Base-by-base conservation (phyloP, 371 early-diverging fungal species). In the Mucor sp. region DNA sequence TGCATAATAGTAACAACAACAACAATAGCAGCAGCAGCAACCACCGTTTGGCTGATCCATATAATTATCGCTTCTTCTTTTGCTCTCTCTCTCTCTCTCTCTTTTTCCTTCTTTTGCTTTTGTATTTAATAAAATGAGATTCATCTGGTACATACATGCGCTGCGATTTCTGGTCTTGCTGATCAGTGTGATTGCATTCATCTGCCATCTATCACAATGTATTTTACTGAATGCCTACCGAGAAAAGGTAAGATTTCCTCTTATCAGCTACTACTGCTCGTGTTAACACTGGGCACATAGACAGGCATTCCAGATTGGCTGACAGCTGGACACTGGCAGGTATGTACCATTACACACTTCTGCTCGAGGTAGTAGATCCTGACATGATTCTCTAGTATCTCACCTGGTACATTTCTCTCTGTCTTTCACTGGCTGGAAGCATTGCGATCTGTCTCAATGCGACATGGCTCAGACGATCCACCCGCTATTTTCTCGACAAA, bases 251-350 rank as follows among this genome's bases (percentile, higher is more conserved):
- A 41, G 17, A 9, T 7, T 1, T 21, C 8, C 47, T 50, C 14
- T 28, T 6, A 8, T n/a, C 9, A n/a, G n/a, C n/a, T 23, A 9
- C 2, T 48, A 5, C 1, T 39, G 32, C 27, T 4, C 15, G 23
- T 27, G 59, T 21, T 27, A 9, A 68, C 47, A 32, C 3, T 9
- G 17, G 35, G 41, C 12, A 66, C 37, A 27, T 56, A 77, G 80
- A 72, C 70, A 21, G 58, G 59, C 0, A 77, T 80, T 67, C 66
- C 66, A 44, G 64, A 70, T 59, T 77, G 77, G 77, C 32, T 80
- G 17, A 53, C 59, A 59, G 75, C 72, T 12, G 75, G 77, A 3
- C 80, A 80, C 39, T 80, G 77, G 77, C 75, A 76, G 72, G 79
- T 79, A 72, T 59, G 39, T 7, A n/a, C 23, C 5, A n/a, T 6